Evolutionary conservation across 2,329 filamentous ascomycete genomes (phyloP), one percentile per base, ranked within the genome.

Genomic region (Mycocentrospora acerina): DNA sequence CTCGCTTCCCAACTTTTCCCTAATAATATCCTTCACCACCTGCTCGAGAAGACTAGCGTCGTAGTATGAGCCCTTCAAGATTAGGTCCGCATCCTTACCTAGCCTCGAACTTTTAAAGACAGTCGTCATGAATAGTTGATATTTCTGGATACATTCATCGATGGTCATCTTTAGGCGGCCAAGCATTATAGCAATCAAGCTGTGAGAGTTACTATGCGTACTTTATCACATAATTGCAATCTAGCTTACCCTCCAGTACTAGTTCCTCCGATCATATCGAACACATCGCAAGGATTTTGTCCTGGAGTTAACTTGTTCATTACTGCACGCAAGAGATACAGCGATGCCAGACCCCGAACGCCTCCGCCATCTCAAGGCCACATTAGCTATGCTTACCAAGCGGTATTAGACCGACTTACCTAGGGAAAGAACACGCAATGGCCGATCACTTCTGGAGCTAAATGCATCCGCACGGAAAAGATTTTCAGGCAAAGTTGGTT

Each of bases 231-330:
- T 13, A 29, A 11, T 17, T 24, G 7, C 2, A 18, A 22, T 9
- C n/a, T 29, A 19, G 40, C 42, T 1, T 30, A 52, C 51, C 53
- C 50, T 28, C 48, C 52, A 1, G 48, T 57, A 34, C 45, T 54
- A 3, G 53, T 59, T 3, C 53, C 53, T 4, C 51, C 47, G 11
- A 59, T 58, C 2, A 58, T 32, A 26, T 58, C 51, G 16, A 55
- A 55, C 0, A 46, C 24, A 15, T 55, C 39, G 15, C 44, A 55
- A 16, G 48, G 51, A 36, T 50, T 48, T n/a, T 19, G n/a, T 25
- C 41, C 35, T n/a, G 54, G 29, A 1, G 24, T 24, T 3, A 7
- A 7, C 13, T 30, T 30, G 0, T 18, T 17, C 48, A 61, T 60
- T n/a, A 61, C 9, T 11, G 36, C 28, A n/a, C 53, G 37, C 0